Percentiles rank a stretch among this genome's conserved stretches.
phyloP scores from a whole-genome alignment of 768 basidiomycete species.

The Leccinellum albellum region DNA sequence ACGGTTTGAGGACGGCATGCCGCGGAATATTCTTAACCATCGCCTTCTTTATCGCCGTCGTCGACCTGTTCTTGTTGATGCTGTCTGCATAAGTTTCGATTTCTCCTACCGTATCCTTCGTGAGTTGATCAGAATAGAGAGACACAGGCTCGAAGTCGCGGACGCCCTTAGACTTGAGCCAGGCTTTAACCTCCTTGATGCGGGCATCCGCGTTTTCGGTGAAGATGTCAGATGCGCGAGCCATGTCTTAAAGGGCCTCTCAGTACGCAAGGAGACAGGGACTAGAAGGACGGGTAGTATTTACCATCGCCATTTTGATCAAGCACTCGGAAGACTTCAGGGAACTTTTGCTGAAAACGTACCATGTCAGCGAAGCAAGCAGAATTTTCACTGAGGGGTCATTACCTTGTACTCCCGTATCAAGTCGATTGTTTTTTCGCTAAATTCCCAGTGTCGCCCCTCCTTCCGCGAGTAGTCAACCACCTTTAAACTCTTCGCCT shows the following conservation, averaged over 20 bases:
- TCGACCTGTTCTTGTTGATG: slow-evolving; percentile 57
- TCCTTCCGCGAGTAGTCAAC: slow-evolving; percentile 87
- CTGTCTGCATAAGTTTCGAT: slow-evolving; percentile 76
- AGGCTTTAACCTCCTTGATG: slow-evolving; percentile 74
- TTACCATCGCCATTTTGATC: slow-evolving; percentile 72
- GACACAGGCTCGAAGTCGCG: slow-evolving; percentile 91
- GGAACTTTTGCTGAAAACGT: slow-evolving; percentile 60
- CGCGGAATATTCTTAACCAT: slow-evolving; percentile 93
- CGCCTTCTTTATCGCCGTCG: slow-evolving; percentile 76
- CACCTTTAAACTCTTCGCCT: slow-evolving; percentile 90
- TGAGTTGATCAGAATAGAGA: slow-evolving; percentile 85
- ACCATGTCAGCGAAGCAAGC: not conserved
- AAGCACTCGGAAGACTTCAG: slow-evolving; percentile 74
- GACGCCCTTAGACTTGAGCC: slow-evolving; percentile 86
- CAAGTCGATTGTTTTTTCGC: slow-evolving; percentile 77
- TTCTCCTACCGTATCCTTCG: slow-evolving; percentile 79
- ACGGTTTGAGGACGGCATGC: slow-evolving; percentile 89
- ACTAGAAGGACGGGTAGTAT: not conserved
- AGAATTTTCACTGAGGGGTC: not conserved
- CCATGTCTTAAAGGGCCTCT: slow-evolving; percentile 57
- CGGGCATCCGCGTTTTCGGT: slow-evolving; percentile 60
- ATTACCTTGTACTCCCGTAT: slow-evolving; percentile 79
- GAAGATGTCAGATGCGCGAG: slow-evolving; percentile 56
- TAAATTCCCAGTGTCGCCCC: slow-evolving; percentile 88
- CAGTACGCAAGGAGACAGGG: not conserved